phyloP scores from a whole-genome alignment of 169 alveolate genomes.

The Cryptosporidium xiaoi region DNA sequence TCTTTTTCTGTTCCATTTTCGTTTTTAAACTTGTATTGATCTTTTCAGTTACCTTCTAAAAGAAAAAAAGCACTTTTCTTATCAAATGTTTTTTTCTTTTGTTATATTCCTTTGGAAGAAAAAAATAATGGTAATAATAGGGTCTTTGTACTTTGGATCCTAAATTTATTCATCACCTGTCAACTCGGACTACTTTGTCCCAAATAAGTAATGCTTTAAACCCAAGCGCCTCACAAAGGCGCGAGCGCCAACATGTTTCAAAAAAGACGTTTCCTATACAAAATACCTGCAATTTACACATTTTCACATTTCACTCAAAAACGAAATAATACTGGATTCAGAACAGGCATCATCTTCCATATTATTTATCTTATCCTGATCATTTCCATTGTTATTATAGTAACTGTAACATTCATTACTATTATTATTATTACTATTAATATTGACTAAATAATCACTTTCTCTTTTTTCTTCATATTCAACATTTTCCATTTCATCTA shows the following conservation, averaged over 20 bases:
- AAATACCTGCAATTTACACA: not conserved
- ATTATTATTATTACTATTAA: not conserved
- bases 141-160: too few species aligned
- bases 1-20: slow-evolving; percentile 53
- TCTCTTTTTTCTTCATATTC: slow-evolving; percentile 8
- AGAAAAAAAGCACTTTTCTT: not conserved
- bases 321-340: slow-evolving; percentile 65
- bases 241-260: not conserved
- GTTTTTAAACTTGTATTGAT: not conserved
- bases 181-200: slow-evolving; percentile 35
- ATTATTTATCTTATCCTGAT: too few species aligned
- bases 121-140: too few species aligned
- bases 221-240: not conserved
- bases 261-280: not conserved
- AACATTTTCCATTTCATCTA: not conserved
- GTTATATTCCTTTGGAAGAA: too few species aligned
- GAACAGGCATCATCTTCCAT: slow-evolving; percentile 61
- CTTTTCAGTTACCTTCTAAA: not conserved
- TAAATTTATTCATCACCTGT: slow-evolving; percentile 5
- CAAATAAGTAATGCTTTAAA: slow-evolving; percentile 12
- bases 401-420: too few species aligned
- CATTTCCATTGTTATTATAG: too few species aligned
- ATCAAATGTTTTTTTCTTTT: too few species aligned
- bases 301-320: slow-evolving; percentile 48
- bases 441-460: not conserved